Conservation (phyloP, 768 basidiomycete species). For the Tubosaeta sp. region DNA sequence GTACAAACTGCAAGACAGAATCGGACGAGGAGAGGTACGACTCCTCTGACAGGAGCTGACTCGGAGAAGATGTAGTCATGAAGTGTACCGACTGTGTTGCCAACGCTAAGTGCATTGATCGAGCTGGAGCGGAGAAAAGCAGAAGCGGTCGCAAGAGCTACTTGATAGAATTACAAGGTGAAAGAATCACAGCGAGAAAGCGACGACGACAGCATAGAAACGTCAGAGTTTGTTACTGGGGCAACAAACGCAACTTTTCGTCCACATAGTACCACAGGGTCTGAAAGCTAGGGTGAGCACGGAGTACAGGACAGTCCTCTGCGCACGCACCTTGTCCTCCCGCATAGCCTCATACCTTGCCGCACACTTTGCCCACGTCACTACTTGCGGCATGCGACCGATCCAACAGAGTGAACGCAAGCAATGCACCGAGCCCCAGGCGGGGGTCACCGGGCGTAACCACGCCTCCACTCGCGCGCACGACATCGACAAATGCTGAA, state of each 20-base stretch:
- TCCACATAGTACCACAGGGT: no score
- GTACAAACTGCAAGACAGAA: no score
- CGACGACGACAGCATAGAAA: background rate
- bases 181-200: background rate
- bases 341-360: constrained; percentile 4
- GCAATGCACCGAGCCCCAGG: constrained; percentile 3
- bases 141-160: no score
- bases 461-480: background rate
- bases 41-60: no score
- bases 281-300: background rate
- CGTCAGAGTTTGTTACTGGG: no score
- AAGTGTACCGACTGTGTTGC: no score
- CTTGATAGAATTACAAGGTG: background rate
- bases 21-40: no score
- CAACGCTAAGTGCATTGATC: no score
- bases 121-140: no score
- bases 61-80: no score
- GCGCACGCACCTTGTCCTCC: constrained; percentile 11
- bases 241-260: no score
- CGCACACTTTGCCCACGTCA: constrained; percentile 6
- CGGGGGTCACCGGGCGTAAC: constrained; percentile 2
- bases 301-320: background rate
- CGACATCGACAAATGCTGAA: constrained; percentile 7
- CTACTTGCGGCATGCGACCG: constrained; percentile 12
- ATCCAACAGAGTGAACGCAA: constrained; percentile 9